Percentiles rank a stretch among this genome's conserved stretches.
phyloP scores from a whole-genome alignment of 306 rosid genomes.

The Luffa aegyptiaca region DNA sequence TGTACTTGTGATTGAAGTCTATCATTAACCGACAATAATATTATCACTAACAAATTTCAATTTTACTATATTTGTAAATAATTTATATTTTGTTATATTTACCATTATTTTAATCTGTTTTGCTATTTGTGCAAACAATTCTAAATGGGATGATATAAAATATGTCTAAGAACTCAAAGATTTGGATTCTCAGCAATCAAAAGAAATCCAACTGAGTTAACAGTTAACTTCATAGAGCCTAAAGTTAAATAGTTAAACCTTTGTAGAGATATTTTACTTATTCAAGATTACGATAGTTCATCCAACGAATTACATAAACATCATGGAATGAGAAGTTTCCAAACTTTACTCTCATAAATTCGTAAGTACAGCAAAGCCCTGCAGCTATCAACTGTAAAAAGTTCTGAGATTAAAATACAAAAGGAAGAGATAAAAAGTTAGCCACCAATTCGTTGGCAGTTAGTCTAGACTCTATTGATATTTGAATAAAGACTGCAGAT shows the following conservation, averaged over 20 bases:
- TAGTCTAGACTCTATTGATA: not conserved
- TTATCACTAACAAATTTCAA: no score
- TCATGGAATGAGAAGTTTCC: not conserved
- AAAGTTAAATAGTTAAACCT: not conserved
- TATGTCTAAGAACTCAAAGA: no score
- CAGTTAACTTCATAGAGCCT: not conserved
- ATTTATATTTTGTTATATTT: no score
- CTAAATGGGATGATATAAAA: no score
- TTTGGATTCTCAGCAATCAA: no score
- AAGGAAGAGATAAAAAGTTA: not conserved
- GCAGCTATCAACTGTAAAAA: not conserved
- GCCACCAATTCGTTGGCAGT: constrained; percentile 7
- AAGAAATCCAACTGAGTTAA: not conserved
- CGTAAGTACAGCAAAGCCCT: constrained; percentile 1
- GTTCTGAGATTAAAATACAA: not conserved
- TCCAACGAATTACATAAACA: not conserved
- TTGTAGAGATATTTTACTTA: not conserved
- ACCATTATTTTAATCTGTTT: no score
- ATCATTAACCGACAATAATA: no score
- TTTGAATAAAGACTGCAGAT: not conserved
- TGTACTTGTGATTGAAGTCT: no score
- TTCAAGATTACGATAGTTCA: not conserved
- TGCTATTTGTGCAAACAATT: no score
- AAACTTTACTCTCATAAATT: not conserved
- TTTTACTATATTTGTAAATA: no score